These are phyloP conservation scores for Begonia peltatifolia DNA, from an alignment of 306 rosid genomes.

Conservation along the genomic window DNA sequence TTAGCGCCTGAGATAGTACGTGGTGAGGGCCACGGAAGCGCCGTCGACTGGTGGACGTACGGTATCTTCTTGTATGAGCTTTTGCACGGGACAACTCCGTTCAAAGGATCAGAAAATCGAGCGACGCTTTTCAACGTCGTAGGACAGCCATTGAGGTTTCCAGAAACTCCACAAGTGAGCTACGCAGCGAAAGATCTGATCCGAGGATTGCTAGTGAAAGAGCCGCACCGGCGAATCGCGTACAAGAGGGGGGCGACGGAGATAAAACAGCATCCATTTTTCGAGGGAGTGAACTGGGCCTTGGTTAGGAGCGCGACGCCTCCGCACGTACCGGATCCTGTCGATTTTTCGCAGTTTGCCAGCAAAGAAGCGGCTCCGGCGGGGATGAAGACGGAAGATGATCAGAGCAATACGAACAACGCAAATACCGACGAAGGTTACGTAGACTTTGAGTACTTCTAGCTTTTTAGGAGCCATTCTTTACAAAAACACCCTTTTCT, in stretches of 20 bases:
- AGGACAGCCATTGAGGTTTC: conserved; percentile 75
- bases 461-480: background rate
- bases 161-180: conserved; percentile 54
- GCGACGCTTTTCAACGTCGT: conserved; percentile 80
- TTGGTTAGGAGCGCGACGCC: conserved; percentile 71
- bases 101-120: conserved; percentile 66
- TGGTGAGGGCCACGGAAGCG: conserved; percentile 93
- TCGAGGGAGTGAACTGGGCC: conserved; percentile 91
- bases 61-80: conserved; percentile 88
- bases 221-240: conserved; percentile 73
- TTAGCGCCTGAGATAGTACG: conserved; percentile 88
- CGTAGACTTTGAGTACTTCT: conserved; percentile 35
- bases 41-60: conserved; percentile 94
- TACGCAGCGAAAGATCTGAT: conserved; percentile 53
- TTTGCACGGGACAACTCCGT: conserved; percentile 73
- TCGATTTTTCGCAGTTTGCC: conserved; percentile 57
- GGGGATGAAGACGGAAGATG: conserved; percentile 10
- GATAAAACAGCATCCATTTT: conserved; percentile 79
- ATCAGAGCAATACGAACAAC: background rate
- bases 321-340: conserved; percentile 62
- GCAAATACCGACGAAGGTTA: conserved; percentile 14
- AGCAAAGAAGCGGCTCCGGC: conserved; percentile 16
- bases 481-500: no score
- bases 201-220: conserved; percentile 63
- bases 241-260: conserved; percentile 82